phyloP scores from a whole-genome alignment of 2,329 filamentous ascomycete genomes.

The Penicillium sp. region DNA sequence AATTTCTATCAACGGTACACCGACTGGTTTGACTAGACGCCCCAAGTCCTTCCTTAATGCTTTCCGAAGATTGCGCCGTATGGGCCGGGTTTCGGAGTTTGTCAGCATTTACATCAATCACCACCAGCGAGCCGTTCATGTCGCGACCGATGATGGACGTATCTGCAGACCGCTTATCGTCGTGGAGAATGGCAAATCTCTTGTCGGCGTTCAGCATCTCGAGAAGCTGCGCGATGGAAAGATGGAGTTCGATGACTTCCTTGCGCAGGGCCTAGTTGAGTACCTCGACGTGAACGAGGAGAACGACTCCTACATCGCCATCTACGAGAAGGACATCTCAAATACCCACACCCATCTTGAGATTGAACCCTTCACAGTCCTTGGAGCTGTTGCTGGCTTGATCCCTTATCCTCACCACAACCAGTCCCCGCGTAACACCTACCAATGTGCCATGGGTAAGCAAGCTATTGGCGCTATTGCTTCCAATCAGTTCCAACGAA shows the following conservation, averaged over 20 bases:
- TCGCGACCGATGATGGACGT: slow-evolving; percentile 93
- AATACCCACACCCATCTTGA: slow-evolving; percentile 88
- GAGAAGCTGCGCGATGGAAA: slow-evolving; percentile 77
- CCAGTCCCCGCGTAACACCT: slow-evolving; percentile 96
- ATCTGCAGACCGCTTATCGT: slow-evolving; percentile 96
- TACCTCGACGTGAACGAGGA: slow-evolving; percentile 98
- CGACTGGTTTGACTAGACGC: slow-evolving; percentile 78
- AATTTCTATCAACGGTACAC: slow-evolving; percentile 93
- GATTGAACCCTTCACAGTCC: slow-evolving; percentile 95
- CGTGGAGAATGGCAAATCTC: slow-evolving; percentile 81
- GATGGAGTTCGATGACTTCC: slow-evolving; percentile 89
- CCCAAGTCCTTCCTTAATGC: slow-evolving; percentile 82
- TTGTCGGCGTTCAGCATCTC: slow-evolving; percentile 74
- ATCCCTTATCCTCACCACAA: slow-evolving; percentile 99
- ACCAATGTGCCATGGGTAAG: slow-evolving; percentile 99
- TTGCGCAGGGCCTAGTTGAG: slow-evolving; percentile 85
- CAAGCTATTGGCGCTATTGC: slow-evolving; percentile 98
- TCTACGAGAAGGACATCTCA: slow-evolving; percentile 82
- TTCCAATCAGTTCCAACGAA: slow-evolving; percentile 95
- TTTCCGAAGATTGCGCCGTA: slow-evolving; percentile 82
- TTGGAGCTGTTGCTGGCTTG: slow-evolving; percentile 90
- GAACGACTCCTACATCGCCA: slow-evolving; percentile 89
- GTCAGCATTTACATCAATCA: slow-evolving; percentile 95
- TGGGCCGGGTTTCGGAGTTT: slow-evolving; percentile 91
- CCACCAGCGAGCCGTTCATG: slow-evolving; percentile 86